Percentiles rank a stretch among this genome's conserved stretches.
Conservation (phyloP, 2,329 filamentous ascomycete species). For the Colletotrichum sp. region DNA sequence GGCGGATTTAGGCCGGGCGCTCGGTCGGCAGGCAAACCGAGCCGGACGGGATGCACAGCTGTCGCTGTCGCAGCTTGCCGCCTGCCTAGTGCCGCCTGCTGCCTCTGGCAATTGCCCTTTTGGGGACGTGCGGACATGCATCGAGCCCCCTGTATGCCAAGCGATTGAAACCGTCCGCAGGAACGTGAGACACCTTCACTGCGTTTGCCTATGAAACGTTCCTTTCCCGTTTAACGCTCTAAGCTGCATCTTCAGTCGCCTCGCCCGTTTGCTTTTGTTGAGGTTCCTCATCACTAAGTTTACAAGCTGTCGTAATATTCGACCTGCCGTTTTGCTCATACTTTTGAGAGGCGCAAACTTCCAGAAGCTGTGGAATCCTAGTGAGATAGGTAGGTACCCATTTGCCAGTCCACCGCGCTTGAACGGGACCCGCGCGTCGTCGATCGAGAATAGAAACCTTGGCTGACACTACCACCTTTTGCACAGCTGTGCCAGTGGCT, state of each 20-base stretch:
- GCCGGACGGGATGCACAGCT: not conserved
- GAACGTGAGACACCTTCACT: constrained; percentile 17
- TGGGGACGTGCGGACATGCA: not conserved
- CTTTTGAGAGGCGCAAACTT: not conserved
- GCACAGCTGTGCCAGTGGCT: constrained; percentile 2
- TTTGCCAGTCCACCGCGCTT: not conserved
- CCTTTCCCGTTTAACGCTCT: not conserved
- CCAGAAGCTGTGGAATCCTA: not conserved
- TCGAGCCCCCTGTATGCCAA: constrained; percentile 12
- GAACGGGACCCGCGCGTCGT: not conserved
- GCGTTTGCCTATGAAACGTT: not conserved
- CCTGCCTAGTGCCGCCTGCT: not conserved
- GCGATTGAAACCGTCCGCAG: constrained; percentile 15
- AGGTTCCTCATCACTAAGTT: not conserved
- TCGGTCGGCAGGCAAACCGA: constrained; percentile 1
- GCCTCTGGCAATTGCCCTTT: not conserved
- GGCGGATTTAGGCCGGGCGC: not conserved
- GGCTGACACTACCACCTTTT: not conserved
- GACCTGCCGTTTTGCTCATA: not conserved
- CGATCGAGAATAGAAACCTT: constrained; percentile 1
- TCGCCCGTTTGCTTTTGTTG: not conserved
- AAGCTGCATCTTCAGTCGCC: not conserved
- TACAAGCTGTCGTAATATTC: not conserved
- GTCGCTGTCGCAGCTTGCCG: not conserved
- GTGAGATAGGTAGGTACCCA: not conserved